Percentiles rank a stretch among this genome's conserved stretches.
These are phyloP conservation scores for Jatropha podagrica DNA, from an alignment of 441 rosid genomes.

Conservation along the genomic window DNA sequence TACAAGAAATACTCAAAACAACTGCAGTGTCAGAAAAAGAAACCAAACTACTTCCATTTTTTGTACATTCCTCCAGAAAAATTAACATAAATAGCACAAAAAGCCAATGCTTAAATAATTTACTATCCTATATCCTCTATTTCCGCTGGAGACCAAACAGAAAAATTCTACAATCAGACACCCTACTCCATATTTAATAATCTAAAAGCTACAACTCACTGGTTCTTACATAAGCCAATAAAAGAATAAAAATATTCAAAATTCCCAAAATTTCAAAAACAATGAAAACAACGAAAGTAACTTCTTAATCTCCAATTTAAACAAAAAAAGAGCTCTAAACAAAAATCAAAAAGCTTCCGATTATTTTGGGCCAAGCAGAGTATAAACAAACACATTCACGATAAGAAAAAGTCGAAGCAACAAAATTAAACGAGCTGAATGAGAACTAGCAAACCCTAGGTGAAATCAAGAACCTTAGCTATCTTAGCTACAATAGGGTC, in stretches of 20 bases:
- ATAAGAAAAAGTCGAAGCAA: neutral
- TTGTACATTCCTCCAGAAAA: neutral
- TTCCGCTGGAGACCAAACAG: too few species aligned
- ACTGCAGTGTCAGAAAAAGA: neutral
- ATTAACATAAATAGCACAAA: neutral
- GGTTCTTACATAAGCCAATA: neutral
- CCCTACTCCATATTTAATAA: neutral
- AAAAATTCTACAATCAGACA: neutral
- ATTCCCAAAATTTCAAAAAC: neutral
- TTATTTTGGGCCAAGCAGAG: neutral
- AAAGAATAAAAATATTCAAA: neutral
- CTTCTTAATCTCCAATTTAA: neutral
- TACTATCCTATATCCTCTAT: neutral
- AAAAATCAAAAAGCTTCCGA: neutral
- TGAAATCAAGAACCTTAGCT: neutral
- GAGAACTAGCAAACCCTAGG: conserved; percentile 15
- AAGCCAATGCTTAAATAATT: neutral
- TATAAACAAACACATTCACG: neutral
- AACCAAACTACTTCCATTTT: neutral
- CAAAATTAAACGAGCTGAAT: neutral
- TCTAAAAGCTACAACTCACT: neutral
- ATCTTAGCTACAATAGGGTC: neutral
- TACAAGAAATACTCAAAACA: neutral
- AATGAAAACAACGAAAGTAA: neutral
- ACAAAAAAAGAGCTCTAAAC: neutral